Base-by-base conservation (phyloP, 805 yeast genomes). In the Kodamaea kaohsiungensis region DNA sequence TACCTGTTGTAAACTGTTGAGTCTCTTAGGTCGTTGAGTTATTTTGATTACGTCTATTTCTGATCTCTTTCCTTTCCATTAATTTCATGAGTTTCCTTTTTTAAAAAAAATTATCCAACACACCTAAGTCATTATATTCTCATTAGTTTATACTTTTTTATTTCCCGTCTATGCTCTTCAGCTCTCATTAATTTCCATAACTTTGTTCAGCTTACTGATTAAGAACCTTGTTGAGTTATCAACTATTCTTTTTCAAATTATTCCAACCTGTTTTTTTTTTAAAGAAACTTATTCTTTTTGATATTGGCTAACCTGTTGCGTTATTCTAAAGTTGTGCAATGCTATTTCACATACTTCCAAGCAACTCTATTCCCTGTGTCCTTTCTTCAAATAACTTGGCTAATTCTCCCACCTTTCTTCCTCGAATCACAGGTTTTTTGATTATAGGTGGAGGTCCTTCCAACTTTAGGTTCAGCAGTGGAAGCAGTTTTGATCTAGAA, bases 321-420 rank as follows among this genome's bases (percentile, higher is more conserved):
- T 40, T 18, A 17, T 40, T 3, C 6, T 40, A 12, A 13, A 12
- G 7, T 16, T 16, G 15, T 18, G 22, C 2, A 15, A 40, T 16
- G 45, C 22, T 12, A 3, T 5, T 15, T 43, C 47, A 43, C 47
- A 71, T 61, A 18, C 63, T 61, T 46, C 58, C 63, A 39, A 72
- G 58, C 19, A 76, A 60, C 52, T 74, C 76, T 48, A 74, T 61
- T 1, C 77, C 80, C 53, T 74, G 69, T 3, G 72, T 65, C 58
- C 87, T 71, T 62, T 86, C 89, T 62, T 86, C 91, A 59, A 82
- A 86, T 40, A 86, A 66, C 54, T 77, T 79, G 1, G 90, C 87
- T 55, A 86, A 70, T 61, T 81, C 85, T 10, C 84, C 81, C 1
- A 86, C 90, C 66, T 82, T 83, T 51, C 81, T 74, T 10, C 84